These are phyloP conservation scores for Stephania japonica DNA, from an alignment of 164 flowering plant genomes.

Conservation along the genomic window DNA sequence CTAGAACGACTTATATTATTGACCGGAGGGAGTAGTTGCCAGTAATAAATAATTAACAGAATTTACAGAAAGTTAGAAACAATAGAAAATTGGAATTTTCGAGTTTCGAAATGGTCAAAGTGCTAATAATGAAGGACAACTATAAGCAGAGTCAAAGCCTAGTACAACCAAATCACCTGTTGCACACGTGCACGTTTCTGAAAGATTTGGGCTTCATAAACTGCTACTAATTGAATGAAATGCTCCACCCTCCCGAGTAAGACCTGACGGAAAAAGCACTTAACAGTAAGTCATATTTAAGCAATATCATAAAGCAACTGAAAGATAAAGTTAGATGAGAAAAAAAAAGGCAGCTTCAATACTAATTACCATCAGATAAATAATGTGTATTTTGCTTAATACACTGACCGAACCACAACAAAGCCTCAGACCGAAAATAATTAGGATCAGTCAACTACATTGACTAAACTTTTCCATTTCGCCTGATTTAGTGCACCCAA, in stretches of 20 bases:
- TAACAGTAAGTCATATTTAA: constrained; percentile 2
- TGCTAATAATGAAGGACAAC: constrained; percentile 1
- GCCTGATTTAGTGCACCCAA: no score
- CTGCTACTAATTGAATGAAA: constrained; percentile 74
- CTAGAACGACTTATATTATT: no score
- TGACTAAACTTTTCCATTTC: no score
- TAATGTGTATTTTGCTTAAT: no score
- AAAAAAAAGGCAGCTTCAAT: no score
- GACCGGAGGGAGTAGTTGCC: no score
- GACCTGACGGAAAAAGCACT: constrained; percentile 43
- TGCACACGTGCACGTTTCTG: constrained; percentile 91
- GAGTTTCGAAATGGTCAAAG: background rate
- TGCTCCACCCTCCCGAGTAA: constrained; percentile 76
- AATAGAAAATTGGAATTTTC: background rate
- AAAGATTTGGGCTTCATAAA: constrained; percentile 80
- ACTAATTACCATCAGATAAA: no score
- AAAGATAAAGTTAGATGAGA: no score
- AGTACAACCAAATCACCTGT: constrained; percentile 42
- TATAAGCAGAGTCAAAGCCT: background rate
- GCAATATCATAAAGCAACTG: no score
- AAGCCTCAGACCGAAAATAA: no score
- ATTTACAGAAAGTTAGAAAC: background rate
- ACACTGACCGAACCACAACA: no score
- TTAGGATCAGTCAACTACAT: no score
- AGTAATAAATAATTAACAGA: background rate